Conservation (phyloP, 2,329 filamentous ascomycete species). For the Claviceps purpurea region DNA sequence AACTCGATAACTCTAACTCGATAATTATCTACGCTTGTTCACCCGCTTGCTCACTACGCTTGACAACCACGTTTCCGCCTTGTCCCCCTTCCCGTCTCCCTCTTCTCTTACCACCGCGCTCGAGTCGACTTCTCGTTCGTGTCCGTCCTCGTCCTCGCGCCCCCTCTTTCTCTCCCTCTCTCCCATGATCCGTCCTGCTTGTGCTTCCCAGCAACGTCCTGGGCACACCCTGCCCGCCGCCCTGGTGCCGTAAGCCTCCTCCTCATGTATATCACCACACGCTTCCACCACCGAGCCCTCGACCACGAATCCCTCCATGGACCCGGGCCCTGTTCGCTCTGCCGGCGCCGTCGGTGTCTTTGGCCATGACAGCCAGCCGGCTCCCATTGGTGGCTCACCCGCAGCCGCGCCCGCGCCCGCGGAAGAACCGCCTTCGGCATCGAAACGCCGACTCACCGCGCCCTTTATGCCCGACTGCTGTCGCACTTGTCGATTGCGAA, state of each 20-base stretch:
- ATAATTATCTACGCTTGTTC: too few species aligned
- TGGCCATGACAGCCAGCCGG: conserved; percentile 4
- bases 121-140: too few species aligned
- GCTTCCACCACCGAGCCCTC: conserved; percentile 1
- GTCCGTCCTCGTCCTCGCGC: too few species aligned
- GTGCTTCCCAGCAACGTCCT: too few species aligned
- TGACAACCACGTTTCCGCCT: too few species aligned
- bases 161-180: too few species aligned
- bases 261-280: conserved; percentile 8
- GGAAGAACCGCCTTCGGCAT: conserved; percentile 10
- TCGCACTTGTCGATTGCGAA: conserved; percentile 25
- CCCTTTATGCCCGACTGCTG: conserved; percentile 18
- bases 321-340: conserved; percentile 3
- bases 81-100: too few species aligned
- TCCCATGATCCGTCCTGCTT: too few species aligned
- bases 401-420: conserved; percentile 2
- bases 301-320: conserved; percentile 7
- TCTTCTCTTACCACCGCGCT: too few species aligned
- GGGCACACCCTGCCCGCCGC: too few species aligned
- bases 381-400: neutral
- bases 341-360: neutral
- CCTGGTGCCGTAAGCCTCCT: neutral
- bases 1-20: too few species aligned
- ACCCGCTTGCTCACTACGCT: too few species aligned
- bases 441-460: conserved; percentile 20